Percentiles rank a stretch among this genome's conserved stretches.
phyloP scores from a whole-genome alignment of 257 asterid genomes.

The Solanum virginianum region DNA sequence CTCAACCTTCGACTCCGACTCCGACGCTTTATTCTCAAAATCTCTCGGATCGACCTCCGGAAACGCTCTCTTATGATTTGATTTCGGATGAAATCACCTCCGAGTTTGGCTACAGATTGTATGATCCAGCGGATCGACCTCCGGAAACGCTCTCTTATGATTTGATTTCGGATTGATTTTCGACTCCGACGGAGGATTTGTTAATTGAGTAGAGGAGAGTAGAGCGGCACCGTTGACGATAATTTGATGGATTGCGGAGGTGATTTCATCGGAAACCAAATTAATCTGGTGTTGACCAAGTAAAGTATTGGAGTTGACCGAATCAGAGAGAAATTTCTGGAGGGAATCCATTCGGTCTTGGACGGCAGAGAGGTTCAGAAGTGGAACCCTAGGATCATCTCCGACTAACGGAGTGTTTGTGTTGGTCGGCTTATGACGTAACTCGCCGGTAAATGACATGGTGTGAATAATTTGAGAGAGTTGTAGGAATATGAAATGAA shows the following conservation, averaged over 20 bases:
- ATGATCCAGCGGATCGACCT: neutral
- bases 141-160: neutral
- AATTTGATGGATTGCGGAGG: constrained; percentile 54
- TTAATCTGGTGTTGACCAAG: constrained; percentile 44
- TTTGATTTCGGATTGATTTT: neutral
- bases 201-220: constrained; percentile 24
- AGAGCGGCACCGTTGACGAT: constrained; percentile 74
- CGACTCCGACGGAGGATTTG: neutral
- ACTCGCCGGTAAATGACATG: constrained; percentile 37
- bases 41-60: neutral
- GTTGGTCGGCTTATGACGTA: constrained; percentile 40
- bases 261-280: constrained; percentile 54
- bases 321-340: constrained; percentile 45
- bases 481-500: neutral
- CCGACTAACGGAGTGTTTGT: constrained; percentile 26
- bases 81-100: too few species aligned
- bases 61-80: neutral
- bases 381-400: constrained; percentile 15
- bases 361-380: constrained; percentile 47
- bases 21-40: neutral
- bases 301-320: constrained; percentile 42
- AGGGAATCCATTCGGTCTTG: constrained; percentile 52
- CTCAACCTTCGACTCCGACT: neutral
- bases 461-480: neutral
- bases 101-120: too few species aligned